Percentiles rank a stretch among this genome's conserved stretches.
phyloP scores from a whole-genome alignment of 2,329 filamentous ascomycete genomes.

The Fusarium succisae region DNA sequence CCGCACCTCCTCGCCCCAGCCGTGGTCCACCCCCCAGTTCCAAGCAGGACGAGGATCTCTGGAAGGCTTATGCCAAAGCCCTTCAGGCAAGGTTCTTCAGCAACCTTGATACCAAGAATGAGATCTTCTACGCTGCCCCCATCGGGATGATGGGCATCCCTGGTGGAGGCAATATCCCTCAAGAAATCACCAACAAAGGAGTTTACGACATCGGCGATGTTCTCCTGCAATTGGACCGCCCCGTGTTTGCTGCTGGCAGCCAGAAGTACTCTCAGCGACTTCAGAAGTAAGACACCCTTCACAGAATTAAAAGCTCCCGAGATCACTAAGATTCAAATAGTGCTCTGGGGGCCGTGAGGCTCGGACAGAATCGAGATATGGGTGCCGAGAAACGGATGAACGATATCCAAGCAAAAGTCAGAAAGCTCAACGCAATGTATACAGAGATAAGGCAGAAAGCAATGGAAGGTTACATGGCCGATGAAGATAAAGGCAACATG shows the following conservation, averaged over 20 bases:
- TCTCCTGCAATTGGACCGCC: too few species aligned
- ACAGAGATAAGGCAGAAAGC: accelerated
- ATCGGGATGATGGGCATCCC: neutral
- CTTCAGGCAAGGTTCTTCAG: neutral
- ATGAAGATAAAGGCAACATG: neutral
- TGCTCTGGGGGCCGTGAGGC: neutral
- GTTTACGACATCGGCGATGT: neutral
- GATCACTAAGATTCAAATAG: too few species aligned
- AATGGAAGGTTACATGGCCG: accelerated
- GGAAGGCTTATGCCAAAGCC: neutral
- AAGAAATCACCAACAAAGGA: neutral
- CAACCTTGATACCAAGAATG: neutral
- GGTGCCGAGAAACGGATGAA: neutral
- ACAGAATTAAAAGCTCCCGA: too few species aligned
- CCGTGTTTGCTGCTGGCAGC: too few species aligned
- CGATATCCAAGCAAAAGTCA: neutral
- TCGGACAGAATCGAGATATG: neutral
- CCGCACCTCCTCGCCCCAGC: neutral
- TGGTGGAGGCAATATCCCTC: neutral
- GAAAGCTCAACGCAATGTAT: neutral
- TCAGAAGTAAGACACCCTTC: neutral
- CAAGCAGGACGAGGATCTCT: neutral
- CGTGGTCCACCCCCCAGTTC: neutral
- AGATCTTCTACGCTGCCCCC: neutral
- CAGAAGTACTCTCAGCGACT: neutral